A percentile compares a stretch with the other conserved stretches of the same genome.
phyloP scores from a whole-genome alignment of 2,329 filamentous ascomycete species.

The Zymoseptoria brevis region DNA sequence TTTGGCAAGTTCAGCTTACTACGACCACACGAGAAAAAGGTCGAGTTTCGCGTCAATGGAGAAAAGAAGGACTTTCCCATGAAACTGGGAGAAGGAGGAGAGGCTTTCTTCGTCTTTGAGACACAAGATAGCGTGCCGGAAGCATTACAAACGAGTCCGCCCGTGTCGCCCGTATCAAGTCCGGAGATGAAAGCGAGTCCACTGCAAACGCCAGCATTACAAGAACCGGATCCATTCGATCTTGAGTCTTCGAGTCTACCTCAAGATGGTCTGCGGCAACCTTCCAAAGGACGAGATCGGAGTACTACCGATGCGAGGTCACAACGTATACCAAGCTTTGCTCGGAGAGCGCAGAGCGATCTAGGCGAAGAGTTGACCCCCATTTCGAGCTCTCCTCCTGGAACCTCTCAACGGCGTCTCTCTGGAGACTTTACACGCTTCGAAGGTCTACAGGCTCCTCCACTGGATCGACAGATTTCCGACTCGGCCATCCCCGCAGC shows the following conservation, averaged over 20 bases:
- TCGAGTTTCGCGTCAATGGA: conserved; percentile 94
- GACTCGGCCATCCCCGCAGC: conserved; percentile 46
- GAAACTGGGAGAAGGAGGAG: conserved; percentile 95
- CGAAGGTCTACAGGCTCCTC: conserved; percentile 6
- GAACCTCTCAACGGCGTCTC: conserved; percentile 12
- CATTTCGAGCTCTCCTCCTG: neutral
- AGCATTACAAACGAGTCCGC: conserved; percentile 84
- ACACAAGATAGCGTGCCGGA: conserved; percentile 88
- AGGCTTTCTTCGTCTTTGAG: conserved; percentile 98
- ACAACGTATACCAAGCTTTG: conserved; percentile 38
- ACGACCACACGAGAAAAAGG: conserved; percentile 95
- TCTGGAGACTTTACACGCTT: conserved; percentile 1
- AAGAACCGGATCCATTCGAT: conserved; percentile 63
- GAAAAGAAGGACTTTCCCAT: conserved; percentile 88
- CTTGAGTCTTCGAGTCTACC: conserved; percentile 42
- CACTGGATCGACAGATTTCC: conserved; percentile 43
- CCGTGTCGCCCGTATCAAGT: conserved; percentile 82
- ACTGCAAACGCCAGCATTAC: conserved; percentile 40
- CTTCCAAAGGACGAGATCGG: neutral
- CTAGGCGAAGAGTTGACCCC: neutral
- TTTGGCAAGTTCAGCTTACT: conserved; percentile 97
- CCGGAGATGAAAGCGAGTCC: conserved; percentile 55
- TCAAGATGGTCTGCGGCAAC: neutral
- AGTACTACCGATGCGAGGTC: conserved; percentile 1
- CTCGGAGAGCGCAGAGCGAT: conserved; percentile 5